Percentiles rank a stretch among this genome's conserved stretches.
Evolutionary conservation across 768 basidiomycete species (phyloP).

Genomic region (Rhodotorula paludigena): DNA sequence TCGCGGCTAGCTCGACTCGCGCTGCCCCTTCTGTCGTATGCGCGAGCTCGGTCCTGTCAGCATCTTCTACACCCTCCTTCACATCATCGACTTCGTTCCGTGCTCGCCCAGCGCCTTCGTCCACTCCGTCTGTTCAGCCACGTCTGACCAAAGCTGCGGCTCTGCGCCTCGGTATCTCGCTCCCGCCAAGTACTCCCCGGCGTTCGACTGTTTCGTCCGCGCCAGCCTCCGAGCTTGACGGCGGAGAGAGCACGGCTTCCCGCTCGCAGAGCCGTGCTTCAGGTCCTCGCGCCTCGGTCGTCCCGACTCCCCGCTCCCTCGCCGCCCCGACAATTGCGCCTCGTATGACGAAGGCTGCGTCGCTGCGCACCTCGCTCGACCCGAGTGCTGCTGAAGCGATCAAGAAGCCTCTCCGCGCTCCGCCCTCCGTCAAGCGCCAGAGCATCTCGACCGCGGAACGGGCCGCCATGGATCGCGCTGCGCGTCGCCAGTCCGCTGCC

Average conservation of each 20-base stretch:
- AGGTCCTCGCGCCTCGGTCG: neutral
- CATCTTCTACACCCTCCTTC: neutral
- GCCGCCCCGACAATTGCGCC: slow-evolving; percentile 26
- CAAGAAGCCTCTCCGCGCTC: neutral
- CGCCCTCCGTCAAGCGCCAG: neutral
- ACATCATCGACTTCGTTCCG: slow-evolving; percentile 2
- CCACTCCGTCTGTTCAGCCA: slow-evolving; percentile 3
- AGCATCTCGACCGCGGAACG: slow-evolving; percentile 30
- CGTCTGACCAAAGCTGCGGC: slow-evolving; percentile 33
- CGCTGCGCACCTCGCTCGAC: slow-evolving; percentile 4
- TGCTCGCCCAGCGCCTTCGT: slow-evolving; percentile 12
- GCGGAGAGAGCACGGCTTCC: too few species aligned
- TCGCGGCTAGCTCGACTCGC: too few species aligned
- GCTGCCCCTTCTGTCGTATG: neutral
- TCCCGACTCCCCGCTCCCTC: slow-evolving; percentile 13
- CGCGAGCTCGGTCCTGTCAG: neutral
- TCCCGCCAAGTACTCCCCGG: slow-evolving; percentile 1
- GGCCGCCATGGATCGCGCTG: slow-evolving; percentile 15
- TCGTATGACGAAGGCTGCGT: slow-evolving; percentile 5
- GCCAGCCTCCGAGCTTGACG: neutral
- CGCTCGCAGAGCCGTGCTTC: too few species aligned
- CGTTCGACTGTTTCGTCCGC: neutral
- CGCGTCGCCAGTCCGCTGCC: neutral
- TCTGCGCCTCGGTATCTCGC: slow-evolving; percentile 28
- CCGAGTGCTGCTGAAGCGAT: neutral